phyloP scores from a whole-genome alignment of 192 early-diverging fungal genomes.

The Backusella psychrophila region DNA sequence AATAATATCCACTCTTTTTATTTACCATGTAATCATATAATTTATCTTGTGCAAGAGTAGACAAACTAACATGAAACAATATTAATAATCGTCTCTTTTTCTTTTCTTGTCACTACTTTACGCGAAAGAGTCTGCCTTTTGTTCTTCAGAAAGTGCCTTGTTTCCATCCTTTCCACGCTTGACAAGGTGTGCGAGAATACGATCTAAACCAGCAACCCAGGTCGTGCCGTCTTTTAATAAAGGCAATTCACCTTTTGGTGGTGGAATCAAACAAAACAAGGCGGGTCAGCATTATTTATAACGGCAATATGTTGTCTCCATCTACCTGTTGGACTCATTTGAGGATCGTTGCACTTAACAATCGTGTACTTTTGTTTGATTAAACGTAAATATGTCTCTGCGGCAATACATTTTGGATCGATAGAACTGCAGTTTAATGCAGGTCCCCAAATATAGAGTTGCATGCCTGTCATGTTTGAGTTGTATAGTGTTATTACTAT shows the following conservation, averaged over 20 bases:
- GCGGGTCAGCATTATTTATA: neutral
- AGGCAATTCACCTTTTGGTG: conserved; percentile 62
- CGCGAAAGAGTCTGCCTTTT: conserved; percentile 53
- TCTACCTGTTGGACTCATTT: conserved; percentile 63
- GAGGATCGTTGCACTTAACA: conserved; percentile 59
- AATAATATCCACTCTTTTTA: neutral
- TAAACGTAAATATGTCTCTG: conserved; percentile 61
- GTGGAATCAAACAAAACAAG: neutral
- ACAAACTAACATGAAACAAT: conserved; percentile 43
- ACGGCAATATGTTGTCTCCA: neutral
- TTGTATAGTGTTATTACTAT: neutral
- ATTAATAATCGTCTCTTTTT: neutral
- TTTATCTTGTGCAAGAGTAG: conserved; percentile 72
- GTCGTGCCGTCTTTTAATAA: conserved; percentile 57
- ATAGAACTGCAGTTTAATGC: conserved; percentile 63
- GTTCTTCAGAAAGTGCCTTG: conserved; percentile 39
- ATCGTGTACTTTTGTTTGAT: conserved; percentile 52
- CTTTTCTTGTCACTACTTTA: conserved; percentile 21
- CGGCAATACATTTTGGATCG: conserved; percentile 68
- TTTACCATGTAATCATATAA: conserved; percentile 72
- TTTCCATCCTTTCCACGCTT: conserved; percentile 48
- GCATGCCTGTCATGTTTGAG: conserved; percentile 31
- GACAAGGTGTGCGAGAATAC: conserved; percentile 45
- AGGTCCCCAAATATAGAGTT: conserved; percentile 73
- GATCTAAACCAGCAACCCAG: conserved; percentile 51